These are phyloP conservation scores for Boletellus ananas DNA, from an alignment of 768 basidiomycete species.

Conservation along the genomic window DNA sequence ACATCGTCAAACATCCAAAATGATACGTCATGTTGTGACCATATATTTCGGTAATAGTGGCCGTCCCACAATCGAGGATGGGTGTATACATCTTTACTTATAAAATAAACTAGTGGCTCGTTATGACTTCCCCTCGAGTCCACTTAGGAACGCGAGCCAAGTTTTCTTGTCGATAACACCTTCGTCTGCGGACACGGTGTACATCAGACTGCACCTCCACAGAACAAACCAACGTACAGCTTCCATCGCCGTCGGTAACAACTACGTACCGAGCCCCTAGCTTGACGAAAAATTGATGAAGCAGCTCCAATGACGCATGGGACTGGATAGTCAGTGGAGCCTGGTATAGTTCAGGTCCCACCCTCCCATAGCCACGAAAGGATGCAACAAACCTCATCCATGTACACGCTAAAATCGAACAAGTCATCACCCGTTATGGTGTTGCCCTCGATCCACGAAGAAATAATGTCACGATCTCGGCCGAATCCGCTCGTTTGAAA, in stretches of 20 bases:
- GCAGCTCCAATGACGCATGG: constrained; percentile 84
- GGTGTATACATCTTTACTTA: no score
- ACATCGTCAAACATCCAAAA: constrained; percentile 22
- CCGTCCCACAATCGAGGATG: no score
- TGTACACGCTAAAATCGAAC: constrained; percentile 83
- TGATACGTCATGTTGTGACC: no score
- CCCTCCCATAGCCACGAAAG: background rate
- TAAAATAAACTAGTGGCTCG: background rate
- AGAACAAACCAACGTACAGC: constrained; percentile 50
- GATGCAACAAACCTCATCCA: constrained; percentile 66
- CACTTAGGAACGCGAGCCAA: constrained; percentile 84
- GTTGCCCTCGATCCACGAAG: constrained; percentile 49
- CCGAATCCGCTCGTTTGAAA: constrained; percentile 53
- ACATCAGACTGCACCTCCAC: background rate
- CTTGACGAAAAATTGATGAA: constrained; percentile 93
- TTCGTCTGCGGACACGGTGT: constrained; percentile 49
- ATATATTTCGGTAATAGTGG: no score
- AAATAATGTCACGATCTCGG: constrained; percentile 40
- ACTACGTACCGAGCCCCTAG: constrained; percentile 90
- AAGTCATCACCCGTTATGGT: constrained; percentile 40
- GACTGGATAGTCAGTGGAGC: constrained; percentile 84
- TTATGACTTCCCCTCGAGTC: constrained; percentile 58
- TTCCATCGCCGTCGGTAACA: constrained; percentile 75
- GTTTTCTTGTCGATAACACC: constrained; percentile 93
- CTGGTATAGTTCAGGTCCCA: constrained; percentile 34